A percentile compares a stretch with the other conserved stretches of the same genome.
Evolutionary conservation across 2,329 filamentous ascomycete species (phyloP).

Genomic region (Apiospora saccharicola): DNA sequence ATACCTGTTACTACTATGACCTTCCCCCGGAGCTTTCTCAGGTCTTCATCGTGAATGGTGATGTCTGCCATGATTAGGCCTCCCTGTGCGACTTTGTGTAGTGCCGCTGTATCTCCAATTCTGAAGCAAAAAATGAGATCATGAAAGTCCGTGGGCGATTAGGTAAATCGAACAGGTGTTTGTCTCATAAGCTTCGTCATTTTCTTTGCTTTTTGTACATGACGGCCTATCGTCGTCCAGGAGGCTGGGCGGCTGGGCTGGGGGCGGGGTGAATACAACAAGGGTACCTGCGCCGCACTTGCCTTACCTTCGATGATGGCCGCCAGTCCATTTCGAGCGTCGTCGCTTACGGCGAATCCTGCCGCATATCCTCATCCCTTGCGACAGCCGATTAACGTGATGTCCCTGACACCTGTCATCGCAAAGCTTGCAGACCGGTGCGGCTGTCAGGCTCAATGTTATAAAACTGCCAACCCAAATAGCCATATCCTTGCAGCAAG

Average conservation of each 20-base stretch:
- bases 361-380: too few species aligned
- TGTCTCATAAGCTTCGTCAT: not conserved
- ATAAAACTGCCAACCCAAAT: too few species aligned
- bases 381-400: too few species aligned
- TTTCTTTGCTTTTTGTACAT: not conserved
- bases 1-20: slow-evolving; percentile 56
- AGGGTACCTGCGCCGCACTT: too few species aligned
- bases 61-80: slow-evolving; percentile 51
- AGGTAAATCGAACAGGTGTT: not conserved
- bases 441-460: too few species aligned
- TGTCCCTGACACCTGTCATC: too few species aligned
- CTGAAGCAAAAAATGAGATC: not conserved
- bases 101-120: not conserved
- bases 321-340: too few species aligned
- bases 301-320: too few species aligned
- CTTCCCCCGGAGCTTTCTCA: slow-evolving; percentile 54
- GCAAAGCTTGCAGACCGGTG: too few species aligned
- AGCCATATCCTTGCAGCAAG: too few species aligned
- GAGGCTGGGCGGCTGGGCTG: not conserved
- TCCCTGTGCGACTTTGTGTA: too few species aligned
- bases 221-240: not conserved
- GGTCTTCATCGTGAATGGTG: slow-evolving; percentile 51
- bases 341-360: too few species aligned
- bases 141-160: not conserved
- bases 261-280: not conserved